Percentiles rank a stretch among this genome's conserved stretches.
These are phyloP conservation scores for Candida railenensis DNA, from an alignment of 805 yeast species.

Conservation along the genomic window DNA sequence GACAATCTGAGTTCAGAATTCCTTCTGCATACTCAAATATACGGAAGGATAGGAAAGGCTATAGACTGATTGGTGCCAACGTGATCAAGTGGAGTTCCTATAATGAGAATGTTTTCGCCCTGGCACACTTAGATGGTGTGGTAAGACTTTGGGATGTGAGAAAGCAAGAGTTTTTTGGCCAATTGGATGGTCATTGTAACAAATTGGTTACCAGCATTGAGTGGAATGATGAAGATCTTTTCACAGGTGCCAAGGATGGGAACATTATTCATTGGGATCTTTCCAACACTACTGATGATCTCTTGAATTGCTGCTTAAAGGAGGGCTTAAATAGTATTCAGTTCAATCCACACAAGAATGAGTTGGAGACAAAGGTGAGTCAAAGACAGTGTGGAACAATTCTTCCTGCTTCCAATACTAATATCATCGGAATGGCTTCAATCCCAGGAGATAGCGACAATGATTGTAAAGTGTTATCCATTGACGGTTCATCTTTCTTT, in stretches of 20 bases:
- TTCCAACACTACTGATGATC: slow-evolving; percentile 19
- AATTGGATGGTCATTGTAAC: slow-evolving; percentile 49
- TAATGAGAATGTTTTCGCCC: slow-evolving; percentile 61
- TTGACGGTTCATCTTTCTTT: slow-evolving; percentile 54
- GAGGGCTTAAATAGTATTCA: slow-evolving; percentile 46
- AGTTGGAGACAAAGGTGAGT: slow-evolving; percentile 25
- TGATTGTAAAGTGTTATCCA: slow-evolving; percentile 44
- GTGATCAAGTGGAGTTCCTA: slow-evolving; percentile 62
- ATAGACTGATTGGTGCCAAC: slow-evolving; percentile 31
- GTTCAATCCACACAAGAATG: slow-evolving; percentile 31
- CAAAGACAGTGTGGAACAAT: slow-evolving; percentile 60
- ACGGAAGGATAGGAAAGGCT: slow-evolving; percentile 9
- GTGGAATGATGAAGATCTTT: slow-evolving; percentile 58
- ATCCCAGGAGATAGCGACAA: slow-evolving; percentile 21
- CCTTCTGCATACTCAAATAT: slow-evolving; percentile 19
- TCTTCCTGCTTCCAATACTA: slow-evolving; percentile 58
- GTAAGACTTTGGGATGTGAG: slow-evolving; percentile 78
- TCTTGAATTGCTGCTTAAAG: slow-evolving; percentile 40
- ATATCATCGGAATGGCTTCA: slow-evolving; percentile 46
- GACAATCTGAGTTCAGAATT: slow-evolving; percentile 44
- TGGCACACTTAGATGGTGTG: slow-evolving; percentile 56
- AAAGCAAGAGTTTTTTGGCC: slow-evolving; percentile 51
- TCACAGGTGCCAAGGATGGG: slow-evolving; percentile 65
- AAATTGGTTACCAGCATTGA: slow-evolving; percentile 49
- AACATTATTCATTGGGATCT: slow-evolving; percentile 68